A percentile compares a stretch with the other conserved stretches of the same genome.
phyloP scores from a whole-genome alignment of 345 rosid genomes.

The Atalantia buxifolia region DNA sequence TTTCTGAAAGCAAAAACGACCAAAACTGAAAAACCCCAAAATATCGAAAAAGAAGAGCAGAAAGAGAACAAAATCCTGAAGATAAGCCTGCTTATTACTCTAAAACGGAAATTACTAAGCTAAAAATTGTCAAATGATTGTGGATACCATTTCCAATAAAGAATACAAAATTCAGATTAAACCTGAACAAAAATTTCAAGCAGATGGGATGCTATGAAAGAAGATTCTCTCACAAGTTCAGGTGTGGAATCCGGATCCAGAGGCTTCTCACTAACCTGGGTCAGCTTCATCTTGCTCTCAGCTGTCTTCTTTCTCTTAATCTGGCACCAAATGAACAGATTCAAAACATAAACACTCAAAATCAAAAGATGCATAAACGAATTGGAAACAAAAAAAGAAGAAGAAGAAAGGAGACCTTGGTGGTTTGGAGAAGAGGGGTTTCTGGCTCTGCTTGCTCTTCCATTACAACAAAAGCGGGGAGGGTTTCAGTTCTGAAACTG shows the following conservation, averaged over 20 bases:
- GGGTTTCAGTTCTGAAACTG: constrained; percentile 7
- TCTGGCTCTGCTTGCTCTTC: not conserved
- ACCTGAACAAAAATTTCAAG: constrained; percentile 8
- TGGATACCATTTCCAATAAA: not conserved
- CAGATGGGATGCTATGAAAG: not conserved
- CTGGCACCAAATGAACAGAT: not conserved
- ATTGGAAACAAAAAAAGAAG: not conserved
- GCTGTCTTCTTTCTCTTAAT: constrained; percentile 10
- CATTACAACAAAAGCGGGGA: not conserved
- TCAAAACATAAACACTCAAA: not conserved
- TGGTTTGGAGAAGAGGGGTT: not conserved
- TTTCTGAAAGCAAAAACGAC: not conserved
- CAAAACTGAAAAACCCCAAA: not conserved
- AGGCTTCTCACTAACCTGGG: constrained; percentile 3
- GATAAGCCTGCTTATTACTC: not conserved
- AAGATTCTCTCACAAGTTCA: constrained; percentile 6
- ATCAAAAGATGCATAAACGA: not conserved
- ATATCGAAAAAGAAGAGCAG: not conserved
- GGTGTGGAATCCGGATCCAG: constrained; percentile 5
- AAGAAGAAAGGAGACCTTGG: not conserved
- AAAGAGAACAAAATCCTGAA: constrained; percentile 6
- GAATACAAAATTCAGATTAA: not conserved
- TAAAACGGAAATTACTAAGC: not conserved
- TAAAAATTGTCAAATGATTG: not conserved
- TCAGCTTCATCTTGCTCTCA: constrained; percentile 14